These are phyloP conservation scores for Alloascoidea hylecoeti DNA, from an alignment of 805 yeast genomes.

Conservation along the genomic window DNA sequence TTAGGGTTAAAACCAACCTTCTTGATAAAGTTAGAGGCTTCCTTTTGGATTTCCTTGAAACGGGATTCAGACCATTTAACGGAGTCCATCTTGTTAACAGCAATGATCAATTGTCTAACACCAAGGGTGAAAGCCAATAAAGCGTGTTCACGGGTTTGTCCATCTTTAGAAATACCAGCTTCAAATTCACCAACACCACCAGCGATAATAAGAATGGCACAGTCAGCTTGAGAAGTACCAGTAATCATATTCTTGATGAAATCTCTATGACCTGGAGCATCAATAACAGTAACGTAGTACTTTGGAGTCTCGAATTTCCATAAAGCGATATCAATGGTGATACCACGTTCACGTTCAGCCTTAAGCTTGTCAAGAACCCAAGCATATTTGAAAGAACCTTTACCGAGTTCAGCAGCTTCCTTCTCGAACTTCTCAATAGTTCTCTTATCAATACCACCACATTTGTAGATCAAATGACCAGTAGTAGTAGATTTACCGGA, in stretches of 20 bases:
- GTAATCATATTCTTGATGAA: constrained; percentile 93
- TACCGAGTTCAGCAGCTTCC: constrained; percentile 95
- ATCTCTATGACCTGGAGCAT: constrained; percentile 95
- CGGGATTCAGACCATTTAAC: constrained; percentile 77
- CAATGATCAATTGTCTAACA: constrained; percentile 77
- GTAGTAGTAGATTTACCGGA: constrained; percentile 98
- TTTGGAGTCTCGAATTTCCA: constrained; percentile 90
- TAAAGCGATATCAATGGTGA: constrained; percentile 87
- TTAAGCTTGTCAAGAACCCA: constrained; percentile 93
- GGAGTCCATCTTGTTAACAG: constrained; percentile 91
- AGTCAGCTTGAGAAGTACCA: constrained; percentile 90
- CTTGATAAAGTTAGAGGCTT: constrained; percentile 69
- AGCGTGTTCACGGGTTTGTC: constrained; percentile 94
- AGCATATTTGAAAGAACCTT: constrained; percentile 96
- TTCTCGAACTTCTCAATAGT: constrained; percentile 96
- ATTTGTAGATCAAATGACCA: constrained; percentile 98
- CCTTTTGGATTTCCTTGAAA: constrained; percentile 66
- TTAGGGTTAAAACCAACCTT: constrained; percentile 76
- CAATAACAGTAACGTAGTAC: constrained; percentile 82
- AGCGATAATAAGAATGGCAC: constrained; percentile 83
- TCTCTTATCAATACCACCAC: constrained; percentile 98
- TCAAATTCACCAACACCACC: constrained; percentile 92
- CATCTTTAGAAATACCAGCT: constrained; percentile 90
- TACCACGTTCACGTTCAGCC: constrained; percentile 97
- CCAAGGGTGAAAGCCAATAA: constrained; percentile 82